These are phyloP conservation scores for Penicillium italicum DNA, from an alignment of 2,329 filamentous ascomycete genomes.

Conservation along the genomic window DNA sequence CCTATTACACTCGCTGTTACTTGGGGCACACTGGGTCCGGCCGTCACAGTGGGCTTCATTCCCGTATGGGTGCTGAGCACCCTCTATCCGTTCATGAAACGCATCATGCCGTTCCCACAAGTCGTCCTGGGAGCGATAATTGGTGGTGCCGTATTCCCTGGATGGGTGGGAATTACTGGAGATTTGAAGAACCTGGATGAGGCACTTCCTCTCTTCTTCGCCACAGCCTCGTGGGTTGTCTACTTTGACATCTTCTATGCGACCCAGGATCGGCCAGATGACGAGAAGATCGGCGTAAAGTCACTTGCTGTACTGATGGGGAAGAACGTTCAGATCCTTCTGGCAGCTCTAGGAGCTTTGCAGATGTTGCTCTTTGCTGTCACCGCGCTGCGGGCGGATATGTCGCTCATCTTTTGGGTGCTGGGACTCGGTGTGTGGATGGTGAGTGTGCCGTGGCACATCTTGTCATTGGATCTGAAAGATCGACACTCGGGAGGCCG, in stretches of 20 bases:
- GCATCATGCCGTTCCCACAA: not conserved
- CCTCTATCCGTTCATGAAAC: not conserved
- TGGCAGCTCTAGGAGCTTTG: not conserved
- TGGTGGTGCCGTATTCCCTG: not conserved
- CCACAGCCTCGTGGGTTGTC: not conserved
- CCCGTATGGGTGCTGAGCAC: not conserved
- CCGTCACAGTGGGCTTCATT: not conserved
- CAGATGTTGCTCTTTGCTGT: not conserved
- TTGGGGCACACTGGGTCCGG: not conserved
- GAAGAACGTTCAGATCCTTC: not conserved
- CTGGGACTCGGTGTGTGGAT: not conserved
- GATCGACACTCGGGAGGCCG: not conserved
- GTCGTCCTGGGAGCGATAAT: not conserved
- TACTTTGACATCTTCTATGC: not conserved
- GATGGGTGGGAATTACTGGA: not conserved
- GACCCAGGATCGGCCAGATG: not conserved
- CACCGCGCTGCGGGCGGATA: not conserved
- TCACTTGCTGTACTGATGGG: not conserved
- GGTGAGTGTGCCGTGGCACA: not conserved
- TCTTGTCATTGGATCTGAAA: not conserved
- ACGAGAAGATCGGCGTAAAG: not conserved
- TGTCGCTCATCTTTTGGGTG: not conserved
- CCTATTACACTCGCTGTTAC: not conserved
- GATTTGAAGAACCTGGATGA: not conserved
- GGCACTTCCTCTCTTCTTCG: not conserved